Conservation (phyloP, 208 protist species). For the Acanthamoeba royreba region DNA sequence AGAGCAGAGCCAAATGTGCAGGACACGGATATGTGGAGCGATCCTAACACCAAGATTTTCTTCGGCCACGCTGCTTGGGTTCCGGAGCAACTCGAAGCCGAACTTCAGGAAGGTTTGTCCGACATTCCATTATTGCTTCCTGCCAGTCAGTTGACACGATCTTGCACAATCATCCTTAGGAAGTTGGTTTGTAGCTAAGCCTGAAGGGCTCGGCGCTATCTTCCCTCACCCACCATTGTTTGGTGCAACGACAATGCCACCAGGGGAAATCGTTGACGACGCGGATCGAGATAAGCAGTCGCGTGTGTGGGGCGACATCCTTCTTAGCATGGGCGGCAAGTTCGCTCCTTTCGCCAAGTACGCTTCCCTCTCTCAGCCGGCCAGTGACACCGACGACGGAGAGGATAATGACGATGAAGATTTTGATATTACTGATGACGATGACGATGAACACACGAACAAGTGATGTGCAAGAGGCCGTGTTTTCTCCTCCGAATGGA, state of each 20-base stretch:
- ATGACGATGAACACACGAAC: background rate
- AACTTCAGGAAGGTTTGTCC: background rate
- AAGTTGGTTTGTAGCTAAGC: background rate
- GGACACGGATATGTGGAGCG: background rate
- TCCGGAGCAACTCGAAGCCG: background rate
- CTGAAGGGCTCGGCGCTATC: background rate
- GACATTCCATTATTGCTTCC: background rate
- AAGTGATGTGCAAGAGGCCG: too few species aligned
- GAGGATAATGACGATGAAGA: background rate
- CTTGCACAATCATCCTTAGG: background rate
- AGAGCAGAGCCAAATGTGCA: background rate
- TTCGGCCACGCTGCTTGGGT: background rate
- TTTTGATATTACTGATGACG: background rate
- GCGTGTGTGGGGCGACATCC: background rate
- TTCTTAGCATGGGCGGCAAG: background rate
- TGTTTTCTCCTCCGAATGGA: too few species aligned
- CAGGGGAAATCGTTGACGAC: background rate
- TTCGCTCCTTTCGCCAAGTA: background rate
- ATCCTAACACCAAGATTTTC: background rate
- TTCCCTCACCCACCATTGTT: background rate
- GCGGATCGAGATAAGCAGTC: background rate
- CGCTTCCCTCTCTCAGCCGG: background rate
- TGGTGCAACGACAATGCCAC: background rate
- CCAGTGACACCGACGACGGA: background rate
- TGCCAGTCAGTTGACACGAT: background rate